These are phyloP conservation scores for Glonium stellatum DNA, from an alignment of 495 filamentous ascomycete species.

Conservation along the genomic window DNA sequence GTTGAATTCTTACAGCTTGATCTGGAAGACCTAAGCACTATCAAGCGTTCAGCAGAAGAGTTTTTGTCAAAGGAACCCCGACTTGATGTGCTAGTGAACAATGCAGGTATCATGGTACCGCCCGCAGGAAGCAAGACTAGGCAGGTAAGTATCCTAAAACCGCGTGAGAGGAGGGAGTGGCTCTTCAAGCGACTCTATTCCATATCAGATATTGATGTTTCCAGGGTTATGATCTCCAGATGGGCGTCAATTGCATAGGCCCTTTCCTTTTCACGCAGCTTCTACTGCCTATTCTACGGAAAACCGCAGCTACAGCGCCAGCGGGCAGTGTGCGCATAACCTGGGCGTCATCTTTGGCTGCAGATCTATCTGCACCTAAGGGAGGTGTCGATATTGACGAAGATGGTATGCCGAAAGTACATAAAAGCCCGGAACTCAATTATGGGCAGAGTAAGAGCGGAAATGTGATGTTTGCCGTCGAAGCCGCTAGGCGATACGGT, in stretches of 20 bases:
- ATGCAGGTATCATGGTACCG: slow-evolving; percentile 40
- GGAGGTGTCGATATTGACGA: slow-evolving; percentile 9
- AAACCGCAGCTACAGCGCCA: slow-evolving; percentile 31
- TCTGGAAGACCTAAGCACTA: slow-evolving; percentile 40
- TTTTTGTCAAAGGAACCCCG: slow-evolving; percentile 38
- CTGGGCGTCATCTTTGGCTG: slow-evolving; percentile 35
- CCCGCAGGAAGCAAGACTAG: slow-evolving; percentile 34
- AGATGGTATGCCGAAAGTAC: background rate
- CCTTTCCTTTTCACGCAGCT: slow-evolving; percentile 42
- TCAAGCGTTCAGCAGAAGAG: slow-evolving; percentile 38
- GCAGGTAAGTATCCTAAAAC: background rate
- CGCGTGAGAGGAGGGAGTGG: background rate
- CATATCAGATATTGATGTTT: background rate
- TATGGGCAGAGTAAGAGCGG: slow-evolving; percentile 41
- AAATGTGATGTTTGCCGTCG: slow-evolving; percentile 35
- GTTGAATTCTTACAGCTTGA: slow-evolving; percentile 40
- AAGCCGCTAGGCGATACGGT: slow-evolving; percentile 32
- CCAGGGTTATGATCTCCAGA: slow-evolving; percentile 41
- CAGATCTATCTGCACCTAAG: slow-evolving; percentile 18
- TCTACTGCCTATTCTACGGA: slow-evolving; percentile 40
- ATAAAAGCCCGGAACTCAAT: slow-evolving; percentile 17
- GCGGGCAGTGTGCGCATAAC: slow-evolving; percentile 35
- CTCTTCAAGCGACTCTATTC: background rate
- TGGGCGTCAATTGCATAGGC: slow-evolving; percentile 44
- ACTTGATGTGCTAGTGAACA: slow-evolving; percentile 49